phyloP scores from a whole-genome alignment of 2,329 filamentous ascomycete species.

The Cytospora mali region DNA sequence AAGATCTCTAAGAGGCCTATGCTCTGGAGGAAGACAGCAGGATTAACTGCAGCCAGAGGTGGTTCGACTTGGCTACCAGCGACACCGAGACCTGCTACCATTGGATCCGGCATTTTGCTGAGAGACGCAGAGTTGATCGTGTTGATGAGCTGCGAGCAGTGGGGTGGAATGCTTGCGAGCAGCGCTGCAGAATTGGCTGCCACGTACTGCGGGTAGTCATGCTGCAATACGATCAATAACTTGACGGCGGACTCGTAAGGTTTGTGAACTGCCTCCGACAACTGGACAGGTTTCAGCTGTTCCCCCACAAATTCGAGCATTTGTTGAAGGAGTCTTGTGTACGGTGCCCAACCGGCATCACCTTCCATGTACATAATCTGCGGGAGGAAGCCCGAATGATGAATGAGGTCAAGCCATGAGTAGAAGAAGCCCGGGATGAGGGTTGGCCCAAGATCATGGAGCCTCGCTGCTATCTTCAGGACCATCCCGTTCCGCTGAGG shows the following conservation, averaged over 20 bases:
- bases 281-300: slow-evolving; percentile 72
- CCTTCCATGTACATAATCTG: slow-evolving; percentile 70
- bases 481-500: slow-evolving; percentile 70
- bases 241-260: slow-evolving; percentile 84
- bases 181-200: slow-evolving; percentile 84
- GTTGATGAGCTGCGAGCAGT: slow-evolving; percentile 87
- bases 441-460: slow-evolving; percentile 74
- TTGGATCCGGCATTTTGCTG: slow-evolving; percentile 72
- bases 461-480: slow-evolving; percentile 69
- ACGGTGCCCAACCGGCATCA: slow-evolving; percentile 73
- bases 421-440: slow-evolving; percentile 83
- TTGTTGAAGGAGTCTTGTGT: slow-evolving; percentile 72
- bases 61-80: slow-evolving; percentile 76
- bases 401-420: slow-evolving; percentile 79
- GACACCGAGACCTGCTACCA: slow-evolving; percentile 70
- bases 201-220: slow-evolving; percentile 93
- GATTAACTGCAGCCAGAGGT: slow-evolving; percentile 67
- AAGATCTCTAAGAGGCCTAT: slow-evolving; percentile 62
- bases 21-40: slow-evolving; percentile 55
- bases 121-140: slow-evolving; percentile 77
- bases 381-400: slow-evolving; percentile 84
- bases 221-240: slow-evolving; percentile 81
- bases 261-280: slow-evolving; percentile 72
- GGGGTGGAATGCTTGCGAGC: slow-evolving; percentile 77
- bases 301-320: slow-evolving; percentile 76